Base-by-base conservation (phyloP, 2,329 filamentous ascomycete species). In the Pseudogymnoascus sp. region DNA sequence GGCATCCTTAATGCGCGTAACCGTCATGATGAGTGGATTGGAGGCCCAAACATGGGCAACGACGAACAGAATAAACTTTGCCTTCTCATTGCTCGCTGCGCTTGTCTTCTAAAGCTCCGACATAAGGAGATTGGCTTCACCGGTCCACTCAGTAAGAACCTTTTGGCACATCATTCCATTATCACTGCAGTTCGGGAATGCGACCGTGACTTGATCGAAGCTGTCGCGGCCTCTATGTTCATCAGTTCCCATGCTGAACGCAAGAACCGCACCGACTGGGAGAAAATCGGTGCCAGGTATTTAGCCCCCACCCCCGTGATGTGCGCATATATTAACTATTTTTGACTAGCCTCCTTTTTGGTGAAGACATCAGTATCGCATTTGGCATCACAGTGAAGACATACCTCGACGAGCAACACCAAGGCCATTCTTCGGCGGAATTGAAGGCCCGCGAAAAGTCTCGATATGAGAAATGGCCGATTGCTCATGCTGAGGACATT, bases 41-140 rank as follows among this genome's bases (percentile, higher is more conserved):
- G 84, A 29, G 74, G 82, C 21, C 82, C 84, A 13, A 77, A 82
- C 64, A 82, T 81, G 68, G 81, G 81, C 47, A 76, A 74, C 73
- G 89, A 89, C 3, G 85, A 90, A 42, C 92, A 96, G 68, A 91
- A 90, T 73, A 81, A 83, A 33, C 88, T 88, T 70, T 86, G 92
- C 50, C 82, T 95, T 63, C 82, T 99, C 50, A 86, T 97, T 70
- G 95, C 92, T 68, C 88, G 95, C 40, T 88, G 93, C 65, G 90
- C 93, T 13, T 92, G 90, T 62, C 80, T 97, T 64, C 84, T 92
- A 61, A 91, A 89, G 71, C 81, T 97, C 66, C 85, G 87, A 33
- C 95, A 99, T 74, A 84, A 90, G 69, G 82, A 84, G 3, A 93
- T 93, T 69, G 95, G 95, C 31, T 99, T 97, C 76, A 97, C 93